Evolutionary conservation across 2,329 filamentous ascomycete genomes (phyloP).

Genomic region (Ambrosiella cleistominuta): DNA sequence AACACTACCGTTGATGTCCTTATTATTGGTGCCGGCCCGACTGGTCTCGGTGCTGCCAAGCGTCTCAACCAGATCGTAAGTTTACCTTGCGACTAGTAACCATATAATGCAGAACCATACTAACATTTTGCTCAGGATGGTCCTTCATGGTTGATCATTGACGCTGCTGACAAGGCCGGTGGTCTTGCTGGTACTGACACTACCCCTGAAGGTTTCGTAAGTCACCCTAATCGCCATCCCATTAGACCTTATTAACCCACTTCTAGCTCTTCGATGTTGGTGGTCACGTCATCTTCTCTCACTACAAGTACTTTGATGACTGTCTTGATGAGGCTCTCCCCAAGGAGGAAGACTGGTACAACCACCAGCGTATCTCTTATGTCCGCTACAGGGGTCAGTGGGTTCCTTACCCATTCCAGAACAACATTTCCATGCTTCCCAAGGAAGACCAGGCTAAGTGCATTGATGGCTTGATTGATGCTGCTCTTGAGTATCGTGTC

Average conservation of each 20-base stretch:
- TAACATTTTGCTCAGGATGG: constrained; percentile 43
- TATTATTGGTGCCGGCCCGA: constrained; percentile 93
- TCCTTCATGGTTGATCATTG: constrained; percentile 90
- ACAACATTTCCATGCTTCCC: constrained; percentile 96
- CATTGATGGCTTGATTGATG: constrained; percentile 91
- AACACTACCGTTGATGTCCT: constrained; percentile 46
- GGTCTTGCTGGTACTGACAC: constrained; percentile 91
- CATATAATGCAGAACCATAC: constrained; percentile 10
- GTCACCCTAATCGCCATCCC: constrained; percentile 24
- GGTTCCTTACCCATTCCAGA: constrained; percentile 99
- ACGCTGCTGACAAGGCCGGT: constrained; percentile 79
- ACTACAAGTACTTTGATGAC: constrained; percentile 99
- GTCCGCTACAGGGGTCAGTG: constrained; percentile 91
- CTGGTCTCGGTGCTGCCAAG: constrained; percentile 94
- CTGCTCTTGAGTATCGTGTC: constrained; percentile 65
- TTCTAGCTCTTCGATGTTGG: constrained; percentile 89
- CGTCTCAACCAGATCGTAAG: constrained; percentile 88
- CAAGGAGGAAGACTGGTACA: constrained; percentile 88
- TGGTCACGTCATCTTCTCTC: constrained; percentile 96
- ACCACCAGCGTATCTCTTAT: constrained; percentile 96
- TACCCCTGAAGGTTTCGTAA: constrained; percentile 90
- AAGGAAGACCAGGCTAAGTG: constrained; percentile 94
- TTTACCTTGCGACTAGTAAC: constrained; percentile 15
- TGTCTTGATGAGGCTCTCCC: constrained; percentile 93
- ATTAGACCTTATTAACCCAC: constrained; percentile 5